phyloP scores from a whole-genome alignment of 2,329 filamentous ascomycete species.

The Epichloe hybrida region DNA sequence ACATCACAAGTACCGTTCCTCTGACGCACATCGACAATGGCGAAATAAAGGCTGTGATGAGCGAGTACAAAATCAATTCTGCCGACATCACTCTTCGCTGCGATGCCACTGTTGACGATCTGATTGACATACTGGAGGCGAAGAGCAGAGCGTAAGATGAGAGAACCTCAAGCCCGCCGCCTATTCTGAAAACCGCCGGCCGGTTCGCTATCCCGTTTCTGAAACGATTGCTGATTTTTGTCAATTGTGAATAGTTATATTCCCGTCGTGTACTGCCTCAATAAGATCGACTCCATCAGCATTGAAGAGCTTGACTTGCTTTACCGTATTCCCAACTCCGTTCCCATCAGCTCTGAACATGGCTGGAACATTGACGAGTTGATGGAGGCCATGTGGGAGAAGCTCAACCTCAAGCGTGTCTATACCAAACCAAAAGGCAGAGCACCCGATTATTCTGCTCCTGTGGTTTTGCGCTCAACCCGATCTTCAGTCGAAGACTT shows the following conservation, averaged over 20 bases:
- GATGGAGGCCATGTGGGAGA: conserved; percentile 97
- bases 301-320: conserved; percentile 95
- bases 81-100: conserved; percentile 96
- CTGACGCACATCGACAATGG: conserved; percentile 86
- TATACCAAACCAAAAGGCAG: conserved; percentile 98
- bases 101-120: conserved; percentile 91
- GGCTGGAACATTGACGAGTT: conserved; percentile 98
- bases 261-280: conserved; percentile 95
- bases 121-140: conserved; percentile 92
- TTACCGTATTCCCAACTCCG: conserved; percentile 92
- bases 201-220: no score
- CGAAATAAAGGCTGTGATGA: conserved; percentile 96
- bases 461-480: conserved; percentile 73
- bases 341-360: conserved; percentile 92
- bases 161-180: neutral
- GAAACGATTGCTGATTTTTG: neutral
- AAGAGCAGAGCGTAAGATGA: conserved; percentile 51
- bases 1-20: conserved; percentile 88
- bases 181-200: no score
- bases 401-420: conserved; percentile 76
- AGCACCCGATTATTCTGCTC: conserved; percentile 79
- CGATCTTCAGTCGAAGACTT: conserved; percentile 94
- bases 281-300: conserved; percentile 97
- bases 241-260: conserved; percentile 56
- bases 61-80: conserved; percentile 90